A percentile compares a stretch with the other conserved stretches of the same genome.
Evolutionary conservation across 1,284 basidiomycete genomes (phyloP).

Genomic region (Ceratobasidium sp.): DNA sequence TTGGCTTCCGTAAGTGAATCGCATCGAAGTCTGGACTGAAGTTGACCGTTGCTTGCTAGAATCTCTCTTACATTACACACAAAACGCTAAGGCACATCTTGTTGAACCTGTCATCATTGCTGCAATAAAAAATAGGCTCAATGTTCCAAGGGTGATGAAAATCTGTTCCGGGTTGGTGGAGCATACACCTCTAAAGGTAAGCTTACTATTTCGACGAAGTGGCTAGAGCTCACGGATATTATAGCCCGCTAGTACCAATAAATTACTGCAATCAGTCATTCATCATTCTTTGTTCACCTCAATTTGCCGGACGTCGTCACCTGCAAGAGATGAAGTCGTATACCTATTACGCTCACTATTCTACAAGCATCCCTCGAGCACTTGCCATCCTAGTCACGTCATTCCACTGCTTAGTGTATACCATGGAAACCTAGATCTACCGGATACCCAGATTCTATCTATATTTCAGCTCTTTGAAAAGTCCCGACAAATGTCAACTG

Average conservation of each 20-base stretch:
- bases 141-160: conserved; percentile 61
- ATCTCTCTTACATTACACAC: conserved; percentile 44
- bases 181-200: conserved; percentile 71
- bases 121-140: conserved; percentile 72
- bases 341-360: conserved; percentile 75
- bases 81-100: conserved; percentile 67
- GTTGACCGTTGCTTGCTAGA: conserved; percentile 8
- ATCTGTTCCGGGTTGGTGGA: conserved; percentile 65
- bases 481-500: conserved; percentile 71
- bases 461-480: conserved; percentile 85
- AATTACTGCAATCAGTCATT: conserved; percentile 71
- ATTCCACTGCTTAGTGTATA: conserved; percentile 82
- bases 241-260: conserved; percentile 74
- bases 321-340: conserved; percentile 64
- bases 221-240: conserved; percentile 17
- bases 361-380: conserved; percentile 78
- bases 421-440: conserved; percentile 71
- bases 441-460: conserved; percentile 77
- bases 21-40: neutral
- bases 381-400: conserved; percentile 85
- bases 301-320: conserved; percentile 50
- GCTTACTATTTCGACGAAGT: conserved; percentile 42
- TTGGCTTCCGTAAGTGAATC: conserved; percentile 46
- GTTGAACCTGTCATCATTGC: conserved; percentile 81
- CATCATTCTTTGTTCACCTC: conserved; percentile 72